phyloP scores from a whole-genome alignment of 257 asterid species.

The Solanum paucissectum region DNA sequence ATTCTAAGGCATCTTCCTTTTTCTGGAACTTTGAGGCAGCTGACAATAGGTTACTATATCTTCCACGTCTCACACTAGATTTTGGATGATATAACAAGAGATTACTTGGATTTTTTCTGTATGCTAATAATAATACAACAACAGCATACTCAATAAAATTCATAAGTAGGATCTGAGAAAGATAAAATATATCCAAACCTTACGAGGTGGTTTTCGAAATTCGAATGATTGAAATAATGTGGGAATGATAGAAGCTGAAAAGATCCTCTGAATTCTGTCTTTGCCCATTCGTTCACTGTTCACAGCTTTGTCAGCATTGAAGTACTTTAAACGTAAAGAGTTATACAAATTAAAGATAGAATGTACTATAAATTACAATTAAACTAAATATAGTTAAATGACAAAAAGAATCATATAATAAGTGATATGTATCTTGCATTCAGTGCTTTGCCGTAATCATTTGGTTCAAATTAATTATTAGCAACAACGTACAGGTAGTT shows the following conservation, averaged over 20 bases:
- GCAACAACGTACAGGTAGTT: neutral
- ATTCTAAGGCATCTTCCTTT: constrained; percentile 36
- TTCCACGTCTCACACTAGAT: neutral
- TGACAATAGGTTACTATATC: neutral
- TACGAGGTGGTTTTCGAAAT: no score
- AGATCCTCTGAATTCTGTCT: neutral
- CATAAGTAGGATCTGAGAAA: no score
- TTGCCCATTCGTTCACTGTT: no score
- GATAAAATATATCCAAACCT: no score
- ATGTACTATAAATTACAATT: neutral
- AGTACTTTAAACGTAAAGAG: neutral
- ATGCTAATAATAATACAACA: neutral
- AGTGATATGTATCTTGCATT: neutral
- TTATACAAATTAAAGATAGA: neutral
- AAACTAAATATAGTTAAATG: neutral
- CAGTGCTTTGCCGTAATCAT: neutral
- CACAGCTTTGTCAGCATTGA: neutral
- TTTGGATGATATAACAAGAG: neutral
- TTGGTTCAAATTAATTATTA: no score
- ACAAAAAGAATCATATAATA: neutral
- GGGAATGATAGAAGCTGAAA: neutral
- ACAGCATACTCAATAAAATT: no score
- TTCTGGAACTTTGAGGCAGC: neutral
- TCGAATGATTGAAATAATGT: neutral
- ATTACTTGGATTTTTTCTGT: neutral